Evolutionary conservation across 129 eudicot genomes (phyloP), one percentile per base, ranked within the genome.

Genomic region (Chrysanthemum makinoi): DNA sequence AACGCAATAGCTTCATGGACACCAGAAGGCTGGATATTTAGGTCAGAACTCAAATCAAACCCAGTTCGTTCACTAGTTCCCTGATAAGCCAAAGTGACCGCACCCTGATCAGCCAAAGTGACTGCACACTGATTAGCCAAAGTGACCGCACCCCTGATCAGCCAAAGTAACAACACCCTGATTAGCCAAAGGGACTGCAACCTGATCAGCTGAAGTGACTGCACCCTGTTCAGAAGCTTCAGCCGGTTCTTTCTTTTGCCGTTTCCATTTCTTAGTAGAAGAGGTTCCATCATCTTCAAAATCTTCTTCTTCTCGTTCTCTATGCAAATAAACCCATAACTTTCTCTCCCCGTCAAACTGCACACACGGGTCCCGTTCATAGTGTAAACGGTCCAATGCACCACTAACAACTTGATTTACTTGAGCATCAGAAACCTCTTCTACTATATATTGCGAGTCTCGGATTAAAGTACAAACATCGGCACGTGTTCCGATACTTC

Each of bases 271-370:
- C 81, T 95, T 95, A 2, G 99, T 95, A n/a, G 97, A 90, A 0
- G 97, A 90, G 59, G 99, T 95, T 54, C 99, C 99, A 50, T 95
- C 99, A 76, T 95, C 99, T 65, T 95, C 99, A 26, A 95, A 95
- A 81, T 95, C 99, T 70, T 95, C 99, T 68, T 95, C 99, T 68
- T 90, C 99, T 74, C 97, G 80, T 1, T 95, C 99, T 74, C 99
- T 70, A 56, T 95, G 99, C 68, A 95, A 80, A 81, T 95, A 95
- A 68, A 86, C 96, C 99, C 99, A 95, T 72, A 95, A 77, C 76
- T 95, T 95, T 67, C 95, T 78, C 46, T 90, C 99, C 2, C 88
- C 89, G 11, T 95, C 99, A 73, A 87, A 95, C 20, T 84, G 97
- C 51, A 95, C 99, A 63, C 99, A 90, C 24, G 99, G 99, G 60